Conservation (phyloP, 2,329 filamentous ascomycete genomes). For the Claviceps sp. region DNA sequence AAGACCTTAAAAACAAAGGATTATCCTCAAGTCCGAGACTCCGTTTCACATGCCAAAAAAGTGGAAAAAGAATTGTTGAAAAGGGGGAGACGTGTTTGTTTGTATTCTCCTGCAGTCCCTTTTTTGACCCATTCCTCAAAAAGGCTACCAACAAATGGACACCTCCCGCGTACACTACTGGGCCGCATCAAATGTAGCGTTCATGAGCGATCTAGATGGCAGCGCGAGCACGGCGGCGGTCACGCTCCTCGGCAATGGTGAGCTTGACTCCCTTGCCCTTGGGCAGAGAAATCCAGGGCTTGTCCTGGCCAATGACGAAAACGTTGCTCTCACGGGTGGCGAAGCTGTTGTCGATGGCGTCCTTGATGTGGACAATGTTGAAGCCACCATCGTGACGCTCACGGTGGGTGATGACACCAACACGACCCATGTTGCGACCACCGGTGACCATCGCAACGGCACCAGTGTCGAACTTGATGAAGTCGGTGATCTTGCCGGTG, state of each 20-base stretch:
- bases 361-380: conserved; percentile 99
- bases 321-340: conserved; percentile 99
- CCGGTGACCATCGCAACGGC: conserved; percentile 97
- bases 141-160: conserved; percentile 7
- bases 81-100: background rate
- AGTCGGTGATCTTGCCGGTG: conserved; percentile 96
- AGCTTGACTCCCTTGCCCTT: conserved; percentile 99
- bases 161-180: conserved; percentile 7
- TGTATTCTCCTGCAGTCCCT: background rate
- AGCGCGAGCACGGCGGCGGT: conserved; percentile 70
- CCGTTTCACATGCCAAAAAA: conserved; percentile 22
- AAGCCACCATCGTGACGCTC: conserved; percentile 99
- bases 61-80: background rate
- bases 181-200: background rate
- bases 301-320: conserved; percentile 96
- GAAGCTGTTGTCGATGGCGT: conserved; percentile 99
- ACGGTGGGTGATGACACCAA: conserved; percentile 99
- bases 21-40: conserved; percentile 28
- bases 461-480: conserved; percentile 97
- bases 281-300: conserved; percentile 98
- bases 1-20: conserved; percentile 15
- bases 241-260: conserved; percentile 96
- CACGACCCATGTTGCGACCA: conserved; percentile 99
- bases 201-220: conserved; percentile 30
- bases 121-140: conserved; percentile 6